phyloP scores from a whole-genome alignment of 1,139 yeast genomes.

The Candida neerlandica region DNA sequence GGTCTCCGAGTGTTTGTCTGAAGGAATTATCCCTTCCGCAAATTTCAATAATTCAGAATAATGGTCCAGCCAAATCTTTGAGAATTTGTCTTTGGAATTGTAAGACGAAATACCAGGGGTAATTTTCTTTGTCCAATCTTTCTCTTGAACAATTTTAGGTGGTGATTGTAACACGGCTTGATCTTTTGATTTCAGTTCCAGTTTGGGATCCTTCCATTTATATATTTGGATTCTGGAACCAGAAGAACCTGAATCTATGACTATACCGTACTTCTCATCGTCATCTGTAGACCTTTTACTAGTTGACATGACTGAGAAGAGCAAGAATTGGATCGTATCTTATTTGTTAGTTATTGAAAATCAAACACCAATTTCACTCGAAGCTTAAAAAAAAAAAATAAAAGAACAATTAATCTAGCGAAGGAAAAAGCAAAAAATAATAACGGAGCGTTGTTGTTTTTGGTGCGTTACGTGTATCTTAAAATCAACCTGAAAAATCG shows the following conservation, averaged over 20 bases:
- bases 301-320: slow-evolving; percentile 12
- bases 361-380: too few relatives aligned
- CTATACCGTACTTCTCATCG: slow-evolving; percentile 59
- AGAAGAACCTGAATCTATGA: slow-evolving; percentile 80
- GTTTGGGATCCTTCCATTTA: slow-evolving; percentile 58
- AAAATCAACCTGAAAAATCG: too few relatives aligned
- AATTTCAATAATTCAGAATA: slow-evolving; percentile 55
- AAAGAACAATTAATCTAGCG: too few relatives aligned
- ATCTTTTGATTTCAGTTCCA: slow-evolving; percentile 23
- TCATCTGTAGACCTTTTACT: slow-evolving; percentile 13
- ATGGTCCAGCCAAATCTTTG: slow-evolving; percentile 62
- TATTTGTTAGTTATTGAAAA: too few relatives aligned
- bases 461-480: too few relatives aligned
- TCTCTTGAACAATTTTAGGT: slow-evolving; percentile 61
- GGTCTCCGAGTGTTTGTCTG: slow-evolving; percentile 52
- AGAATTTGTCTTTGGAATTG: slow-evolving; percentile 34
- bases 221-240: slow-evolving; percentile 76
- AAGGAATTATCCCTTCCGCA: slow-evolving; percentile 64
- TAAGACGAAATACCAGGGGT: slow-evolving; percentile 71
- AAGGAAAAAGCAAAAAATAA: not conserved
- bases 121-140: slow-evolving; percentile 62
- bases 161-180: slow-evolving; percentile 47
- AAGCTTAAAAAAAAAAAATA: not conserved
- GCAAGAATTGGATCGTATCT: too few relatives aligned
- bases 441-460: not conserved